Percentiles rank a stretch among this genome's conserved stretches.
Evolutionary conservation across 495 filamentous ascomycete species (phyloP).

Genomic region (Physcia stellaris): DNA sequence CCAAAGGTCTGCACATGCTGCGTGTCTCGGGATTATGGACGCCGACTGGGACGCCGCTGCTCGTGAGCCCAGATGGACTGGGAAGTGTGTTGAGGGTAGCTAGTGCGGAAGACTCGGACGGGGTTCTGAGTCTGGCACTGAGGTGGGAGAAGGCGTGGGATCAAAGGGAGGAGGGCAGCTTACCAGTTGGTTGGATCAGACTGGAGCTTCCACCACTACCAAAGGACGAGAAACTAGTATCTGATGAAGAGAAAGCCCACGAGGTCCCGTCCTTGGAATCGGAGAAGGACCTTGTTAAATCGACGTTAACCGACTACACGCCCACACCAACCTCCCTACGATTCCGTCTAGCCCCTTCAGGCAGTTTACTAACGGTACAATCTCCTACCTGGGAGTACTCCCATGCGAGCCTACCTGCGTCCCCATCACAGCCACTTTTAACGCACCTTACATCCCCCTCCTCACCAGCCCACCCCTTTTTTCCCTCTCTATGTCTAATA

Average conservation of each 20-base stretch:
- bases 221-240: background rate
- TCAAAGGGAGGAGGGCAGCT: conserved; percentile 31
- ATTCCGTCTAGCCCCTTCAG: conserved; percentile 5
- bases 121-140: conserved; percentile 42
- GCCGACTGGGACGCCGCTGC: conserved; percentile 42
- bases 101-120: conserved; percentile 46
- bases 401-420: conserved; percentile 1
- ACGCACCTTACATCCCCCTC: background rate
- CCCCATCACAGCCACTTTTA: conserved; percentile 1
- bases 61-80: conserved; percentile 38
- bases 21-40: conserved; percentile 49
- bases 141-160: conserved; percentile 45
- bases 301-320: conserved; percentile 1
- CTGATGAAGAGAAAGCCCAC: conserved; percentile 1
- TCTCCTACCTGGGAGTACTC: conserved; percentile 4
- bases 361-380: background rate
- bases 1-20: conserved; percentile 43
- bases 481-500: conserved; percentile 1
- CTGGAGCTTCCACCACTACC: conserved; percentile 23
- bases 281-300: conserved; percentile 9
- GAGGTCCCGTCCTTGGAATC: background rate
- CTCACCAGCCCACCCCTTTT: background rate
- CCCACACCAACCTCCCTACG: conserved; percentile 3
- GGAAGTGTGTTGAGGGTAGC: conserved; percentile 41
- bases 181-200: conserved; percentile 51